These are phyloP conservation scores for barrel medic (Medicago truncatula) DNA, from an alignment of 306 rosid genomes.

Conservation along the genomic window MtrunA17r5.0-ANR NC_053042.1:54420001-54420500, in stretches of 20 bases:
- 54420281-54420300: background rate
- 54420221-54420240: background rate
- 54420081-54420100: constrained; percentile 80
- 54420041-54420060: constrained; percentile 77
- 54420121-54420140: constrained; percentile 29
- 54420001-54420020: background rate
- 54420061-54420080: constrained; percentile 91
- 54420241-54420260: background rate
- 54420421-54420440: background rate
- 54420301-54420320: background rate
- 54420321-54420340: background rate
- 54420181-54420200: constrained; percentile 3
- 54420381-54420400: background rate
- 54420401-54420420: background rate
- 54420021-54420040: constrained; percentile 9
- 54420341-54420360: background rate
- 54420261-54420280: constrained; percentile 1
- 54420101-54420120: constrained; percentile 66
- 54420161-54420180: constrained; percentile 24
- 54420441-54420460: background rate
- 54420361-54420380: background rate
- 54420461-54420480: background rate
- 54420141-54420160: constrained; percentile 27
- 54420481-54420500: background rate
- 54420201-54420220: background rate